A percentile compares a stretch with the other conserved stretches of the same genome.
These are phyloP conservation scores for Coemansia sp. DNA, from an alignment of 192 early-diverging fungal genomes.

Conservation along the genomic window DNA sequence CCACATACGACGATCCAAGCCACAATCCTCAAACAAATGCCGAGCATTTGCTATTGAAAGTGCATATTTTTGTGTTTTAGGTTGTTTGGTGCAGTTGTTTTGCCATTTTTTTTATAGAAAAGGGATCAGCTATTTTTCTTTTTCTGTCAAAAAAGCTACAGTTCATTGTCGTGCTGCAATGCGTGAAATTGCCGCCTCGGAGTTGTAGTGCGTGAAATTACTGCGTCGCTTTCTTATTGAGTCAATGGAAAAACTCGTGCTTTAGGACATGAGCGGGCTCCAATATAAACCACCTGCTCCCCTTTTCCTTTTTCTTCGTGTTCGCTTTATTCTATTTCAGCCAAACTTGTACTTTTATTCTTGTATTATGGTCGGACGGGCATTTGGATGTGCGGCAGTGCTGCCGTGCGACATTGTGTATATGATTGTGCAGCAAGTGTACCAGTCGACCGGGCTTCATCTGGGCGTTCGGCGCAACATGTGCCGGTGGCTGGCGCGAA, in stretches of 20 bases:
- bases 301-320: neutral
- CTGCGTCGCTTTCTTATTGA: neutral
- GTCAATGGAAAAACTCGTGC: neutral
- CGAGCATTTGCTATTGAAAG: too few relatives aligned
- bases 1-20: too few relatives aligned
- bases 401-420: constrained; percentile 14
- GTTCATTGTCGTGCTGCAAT: neutral
- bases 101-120: too few relatives aligned
- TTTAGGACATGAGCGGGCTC: neutral
- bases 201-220: neutral
- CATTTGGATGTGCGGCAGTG: neutral
- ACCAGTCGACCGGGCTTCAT: neutral
- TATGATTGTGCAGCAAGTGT: constrained; percentile 14
- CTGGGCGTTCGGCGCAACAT: neutral
- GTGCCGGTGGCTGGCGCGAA: neutral
- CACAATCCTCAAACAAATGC: too few relatives aligned
- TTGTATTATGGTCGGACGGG: neutral
- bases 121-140: neutral
- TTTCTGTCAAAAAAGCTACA: neutral
- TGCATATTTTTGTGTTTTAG: too few relatives aligned
- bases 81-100: too few relatives aligned
- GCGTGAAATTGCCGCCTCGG: too few relatives aligned
- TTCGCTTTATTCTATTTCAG: too few relatives aligned
- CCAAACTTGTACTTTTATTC: neutral
- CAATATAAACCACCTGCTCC: neutral